Conservation (phyloP, 495 filamentous ascomycete species). For the Staphylotrichum longicolle region DNA sequence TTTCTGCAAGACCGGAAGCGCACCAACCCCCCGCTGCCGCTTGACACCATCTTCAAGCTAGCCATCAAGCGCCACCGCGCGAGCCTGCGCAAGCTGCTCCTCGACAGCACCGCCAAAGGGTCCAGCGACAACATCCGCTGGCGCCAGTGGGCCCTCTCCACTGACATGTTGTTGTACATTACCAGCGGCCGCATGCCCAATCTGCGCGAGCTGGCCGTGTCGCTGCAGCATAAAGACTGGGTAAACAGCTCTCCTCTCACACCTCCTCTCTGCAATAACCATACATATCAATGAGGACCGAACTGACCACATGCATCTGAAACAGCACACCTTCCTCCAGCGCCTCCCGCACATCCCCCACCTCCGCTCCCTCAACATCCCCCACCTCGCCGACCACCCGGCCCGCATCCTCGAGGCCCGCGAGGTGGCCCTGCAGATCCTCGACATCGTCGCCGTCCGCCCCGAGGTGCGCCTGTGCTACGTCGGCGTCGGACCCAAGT, state of each 20-base stretch:
- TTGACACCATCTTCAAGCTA: constrained; percentile 73
- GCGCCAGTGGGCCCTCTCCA: constrained; percentile 74
- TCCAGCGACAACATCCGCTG: constrained; percentile 47
- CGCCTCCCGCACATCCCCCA: constrained; percentile 72
- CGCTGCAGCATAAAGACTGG: constrained; percentile 82
- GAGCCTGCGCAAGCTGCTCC: constrained; percentile 73
- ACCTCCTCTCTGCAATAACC: too few relatives aligned
- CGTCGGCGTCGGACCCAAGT: constrained; percentile 75
- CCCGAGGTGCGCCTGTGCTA: constrained; percentile 83
- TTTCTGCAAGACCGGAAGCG: constrained; percentile 74
- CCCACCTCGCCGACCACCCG: constrained; percentile 64
- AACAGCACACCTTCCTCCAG: constrained; percentile 83
- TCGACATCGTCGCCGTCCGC: constrained; percentile 83
- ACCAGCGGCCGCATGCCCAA: constrained; percentile 79
- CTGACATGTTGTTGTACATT: constrained; percentile 72
- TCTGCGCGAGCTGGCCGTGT: constrained; percentile 72
- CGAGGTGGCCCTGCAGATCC: constrained; percentile 79
- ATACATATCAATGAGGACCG: too few relatives aligned
- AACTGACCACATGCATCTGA: too few relatives aligned
- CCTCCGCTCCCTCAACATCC: constrained; percentile 75
- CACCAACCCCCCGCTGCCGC: constrained; percentile 54
- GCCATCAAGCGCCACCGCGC: constrained; percentile 68
- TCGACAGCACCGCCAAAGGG: constrained; percentile 65
- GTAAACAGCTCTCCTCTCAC: constrained; percentile 47
- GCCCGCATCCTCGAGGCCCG: constrained; percentile 50